Evolutionary conservation across 768 basidiomycete species (phyloP).

Genomic region (Guyanaporus albipodus): DNA sequence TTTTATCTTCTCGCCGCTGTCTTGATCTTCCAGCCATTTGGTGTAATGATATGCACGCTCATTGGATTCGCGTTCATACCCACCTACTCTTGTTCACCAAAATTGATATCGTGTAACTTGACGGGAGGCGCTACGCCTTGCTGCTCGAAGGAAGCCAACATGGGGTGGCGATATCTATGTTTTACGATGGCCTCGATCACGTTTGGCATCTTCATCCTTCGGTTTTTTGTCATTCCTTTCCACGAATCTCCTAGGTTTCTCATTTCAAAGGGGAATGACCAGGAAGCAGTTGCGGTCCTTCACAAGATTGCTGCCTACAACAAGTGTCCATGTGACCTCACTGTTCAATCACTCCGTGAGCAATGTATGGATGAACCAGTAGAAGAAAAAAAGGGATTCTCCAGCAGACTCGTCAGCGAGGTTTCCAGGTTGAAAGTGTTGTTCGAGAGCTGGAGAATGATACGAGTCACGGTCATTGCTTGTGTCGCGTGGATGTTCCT

Average conservation of each 20-base stretch:
- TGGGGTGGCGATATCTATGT: constrained; percentile 15
- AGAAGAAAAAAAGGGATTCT: neutral
- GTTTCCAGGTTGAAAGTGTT: constrained; percentile 7
- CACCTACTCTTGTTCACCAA: constrained; percentile 10
- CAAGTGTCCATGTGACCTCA: constrained; percentile 6
- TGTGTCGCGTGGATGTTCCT: constrained; percentile 14
- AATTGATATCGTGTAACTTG: constrained; percentile 9
- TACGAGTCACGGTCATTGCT: constrained; percentile 6
- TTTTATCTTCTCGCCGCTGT: constrained; percentile 17
- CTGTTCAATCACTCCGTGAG: constrained; percentile 8
- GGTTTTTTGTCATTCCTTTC: constrained; percentile 15
- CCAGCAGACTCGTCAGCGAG: constrained; percentile 1
- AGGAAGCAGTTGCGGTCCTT: constrained; percentile 11
- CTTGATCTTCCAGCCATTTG: constrained; percentile 5
- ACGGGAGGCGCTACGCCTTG: constrained; percentile 13
- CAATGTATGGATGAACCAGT: neutral
- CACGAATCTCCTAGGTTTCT: constrained; percentile 15
- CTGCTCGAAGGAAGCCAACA: constrained; percentile 13
- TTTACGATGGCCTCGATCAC: constrained; percentile 10
- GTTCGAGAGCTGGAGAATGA: constrained; percentile 12
- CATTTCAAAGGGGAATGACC: constrained; percentile 10
- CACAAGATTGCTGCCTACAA: constrained; percentile 15
- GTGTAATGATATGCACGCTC: neutral
- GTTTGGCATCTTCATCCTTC: constrained; percentile 9
- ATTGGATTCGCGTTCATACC: constrained; percentile 12